Evolutionary conservation across 108 stramenopile genomes (phyloP).

Genomic region (Nitzschia putrida): DNA sequence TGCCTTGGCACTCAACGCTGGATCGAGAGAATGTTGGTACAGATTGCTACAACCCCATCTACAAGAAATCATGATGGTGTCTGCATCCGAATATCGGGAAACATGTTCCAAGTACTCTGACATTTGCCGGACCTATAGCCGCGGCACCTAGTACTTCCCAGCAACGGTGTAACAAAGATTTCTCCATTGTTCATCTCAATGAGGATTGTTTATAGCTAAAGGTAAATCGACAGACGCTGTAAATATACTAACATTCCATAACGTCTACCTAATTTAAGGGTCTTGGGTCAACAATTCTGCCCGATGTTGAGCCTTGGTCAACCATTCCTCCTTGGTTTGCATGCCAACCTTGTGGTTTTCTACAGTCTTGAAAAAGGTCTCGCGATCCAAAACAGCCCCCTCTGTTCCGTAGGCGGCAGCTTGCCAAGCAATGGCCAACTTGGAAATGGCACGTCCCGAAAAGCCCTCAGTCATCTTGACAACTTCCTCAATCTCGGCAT

Average conservation of each 20-base stretch:
- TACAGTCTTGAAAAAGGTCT: constrained; percentile 80
- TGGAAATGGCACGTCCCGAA: constrained; percentile 96
- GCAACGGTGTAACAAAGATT: too few relatives aligned
- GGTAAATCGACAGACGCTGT: too few relatives aligned
- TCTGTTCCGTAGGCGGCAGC: constrained; percentile 96
- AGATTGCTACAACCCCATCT: neutral
- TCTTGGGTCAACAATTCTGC: constrained; percentile 71
- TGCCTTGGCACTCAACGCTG: constrained; percentile 50
- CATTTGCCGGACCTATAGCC: neutral
- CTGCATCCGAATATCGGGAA: constrained; percentile 4
- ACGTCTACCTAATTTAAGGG: neutral
- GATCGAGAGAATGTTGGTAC: constrained; percentile 49
- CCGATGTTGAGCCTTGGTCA: constrained; percentile 68
- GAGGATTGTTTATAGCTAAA: neutral
- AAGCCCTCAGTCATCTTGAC: constrained; percentile 91
- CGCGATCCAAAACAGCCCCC: constrained; percentile 78
- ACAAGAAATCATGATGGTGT: constrained; percentile 3
- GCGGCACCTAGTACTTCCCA: neutral
- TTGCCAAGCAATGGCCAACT: constrained; percentile 99
- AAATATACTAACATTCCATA: too few relatives aligned
- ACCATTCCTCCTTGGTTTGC: constrained; percentile 80
- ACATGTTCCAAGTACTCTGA: neutral
- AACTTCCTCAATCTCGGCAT: constrained; percentile 83
- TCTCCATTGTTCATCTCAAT: too few relatives aligned
- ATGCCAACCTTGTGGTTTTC: constrained; percentile 82